Evolutionary conservation across 148 eudicot genomes (phyloP).

Genomic region (Polygonum aviculare): DNA sequence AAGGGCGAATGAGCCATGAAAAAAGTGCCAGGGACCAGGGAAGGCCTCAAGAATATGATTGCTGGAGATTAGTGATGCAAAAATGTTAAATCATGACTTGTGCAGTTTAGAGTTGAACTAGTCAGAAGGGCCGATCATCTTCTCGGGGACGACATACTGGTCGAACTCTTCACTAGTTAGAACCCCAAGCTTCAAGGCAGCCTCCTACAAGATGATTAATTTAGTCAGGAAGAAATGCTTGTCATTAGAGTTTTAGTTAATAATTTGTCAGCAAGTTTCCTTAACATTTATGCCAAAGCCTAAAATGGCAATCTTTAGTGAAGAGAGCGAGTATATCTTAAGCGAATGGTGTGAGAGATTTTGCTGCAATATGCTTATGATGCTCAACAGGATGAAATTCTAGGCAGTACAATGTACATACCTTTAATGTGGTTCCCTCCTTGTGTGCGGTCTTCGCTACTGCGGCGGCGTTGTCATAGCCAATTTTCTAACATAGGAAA

Average conservation of each 20-base stretch:
- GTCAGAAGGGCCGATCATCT: conserved; percentile 93
- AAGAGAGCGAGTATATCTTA: too few relatives aligned
- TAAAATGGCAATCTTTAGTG: too few relatives aligned
- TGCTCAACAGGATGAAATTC: too few relatives aligned
- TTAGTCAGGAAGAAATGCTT: neutral
- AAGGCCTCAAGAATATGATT: neutral
- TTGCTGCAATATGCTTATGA: too few relatives aligned
- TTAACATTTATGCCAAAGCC: too few relatives aligned
- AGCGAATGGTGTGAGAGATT: neutral
- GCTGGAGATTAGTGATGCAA: neutral
- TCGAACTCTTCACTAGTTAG: conserved; percentile 84
- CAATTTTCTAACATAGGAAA: conserved; percentile 53
- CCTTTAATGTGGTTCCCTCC: conserved; percentile 85
- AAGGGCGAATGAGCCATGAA: neutral
- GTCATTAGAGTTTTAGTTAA: too few relatives aligned
- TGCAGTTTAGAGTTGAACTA: conserved; percentile 9
- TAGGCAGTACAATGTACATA: conserved; percentile 13
- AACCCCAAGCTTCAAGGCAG: conserved; percentile 77
- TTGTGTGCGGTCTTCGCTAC: conserved; percentile 96
- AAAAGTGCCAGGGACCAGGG: neutral
- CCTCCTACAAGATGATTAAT: conserved; percentile 48
- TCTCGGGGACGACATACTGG: conserved; percentile 69
- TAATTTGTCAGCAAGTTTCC: too few relatives aligned
- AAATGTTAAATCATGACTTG: neutral
- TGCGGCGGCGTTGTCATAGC: conserved; percentile 96